Percentiles rank a stretch among this genome's conserved stretches.
These are phyloP conservation scores for Daedalea quercina DNA, from an alignment of 768 basidiomycete species.

Conservation along the genomic window DNA sequence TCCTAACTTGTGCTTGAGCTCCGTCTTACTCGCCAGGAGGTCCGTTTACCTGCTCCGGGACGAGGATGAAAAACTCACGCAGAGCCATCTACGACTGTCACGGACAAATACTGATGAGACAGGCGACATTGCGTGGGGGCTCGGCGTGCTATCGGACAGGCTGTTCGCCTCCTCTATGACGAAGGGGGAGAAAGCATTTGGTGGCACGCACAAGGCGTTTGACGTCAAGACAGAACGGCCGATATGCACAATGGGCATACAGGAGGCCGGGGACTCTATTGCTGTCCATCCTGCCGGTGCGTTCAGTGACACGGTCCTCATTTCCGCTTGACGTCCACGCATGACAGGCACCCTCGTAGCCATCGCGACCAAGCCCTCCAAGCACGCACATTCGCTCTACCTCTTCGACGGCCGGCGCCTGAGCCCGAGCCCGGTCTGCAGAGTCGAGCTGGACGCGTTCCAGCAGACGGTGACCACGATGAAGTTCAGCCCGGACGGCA, in stretches of 20 bases:
- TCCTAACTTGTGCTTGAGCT: background rate
- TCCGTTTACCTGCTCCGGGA: background rate
- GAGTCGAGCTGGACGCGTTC: constrained; percentile 10
- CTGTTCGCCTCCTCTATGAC: constrained; percentile 58
- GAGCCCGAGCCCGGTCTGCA: background rate
- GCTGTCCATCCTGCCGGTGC: constrained; percentile 40
- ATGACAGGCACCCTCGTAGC: background rate
- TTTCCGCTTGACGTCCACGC: background rate
- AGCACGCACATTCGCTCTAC: background rate
- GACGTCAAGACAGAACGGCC: constrained; percentile 24
- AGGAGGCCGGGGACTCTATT: constrained; percentile 49
- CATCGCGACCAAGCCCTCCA: background rate
- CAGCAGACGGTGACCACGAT: constrained; percentile 29
- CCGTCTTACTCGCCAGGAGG: background rate
- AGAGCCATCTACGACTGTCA: background rate
- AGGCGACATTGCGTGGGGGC: constrained; percentile 48
- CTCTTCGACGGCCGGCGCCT: background rate
- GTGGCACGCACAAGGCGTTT: constrained; percentile 45
- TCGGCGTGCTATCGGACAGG: constrained; percentile 26
- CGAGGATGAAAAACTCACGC: no score
- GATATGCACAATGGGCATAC: constrained; percentile 33
- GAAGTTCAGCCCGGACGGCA: constrained; percentile 56
- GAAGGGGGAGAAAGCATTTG: constrained; percentile 8
- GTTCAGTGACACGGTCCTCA: background rate
- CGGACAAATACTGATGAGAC: background rate